Evolutionary conservation across 139 green algal species (phyloP), one percentile per base, ranked within the genome.

Genomic region (Chlorella sorokiniana): DNA sequence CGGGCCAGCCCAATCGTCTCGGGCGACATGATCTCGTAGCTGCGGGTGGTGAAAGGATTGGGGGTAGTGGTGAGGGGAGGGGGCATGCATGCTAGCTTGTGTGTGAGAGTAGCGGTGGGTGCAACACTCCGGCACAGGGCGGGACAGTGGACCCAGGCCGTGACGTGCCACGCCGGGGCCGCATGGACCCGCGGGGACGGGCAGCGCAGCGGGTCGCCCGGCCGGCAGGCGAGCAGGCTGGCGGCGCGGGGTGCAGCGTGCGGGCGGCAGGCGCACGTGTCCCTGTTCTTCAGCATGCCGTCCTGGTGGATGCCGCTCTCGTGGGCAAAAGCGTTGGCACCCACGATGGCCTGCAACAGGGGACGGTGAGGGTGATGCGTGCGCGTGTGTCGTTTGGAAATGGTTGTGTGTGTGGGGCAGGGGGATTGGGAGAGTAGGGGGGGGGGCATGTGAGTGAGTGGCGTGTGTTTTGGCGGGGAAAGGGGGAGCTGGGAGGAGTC

Each of bases 1-100:
- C 96, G 88, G 14, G 84, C 54, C n/a, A 98, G 82, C 25, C 97
- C 97, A 56, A 99, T 98, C 29, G 91, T 94, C 87, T 99, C 97
- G 20, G 97, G 97, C 3, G 89, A 91, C 92, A 99, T 99, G 92
- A 99, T 99, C 88, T 99, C 96, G 82, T 99, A 99, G 48, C 72
- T 79, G 52, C 70, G 33, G 16, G 33, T n/a, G n/a, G n/a, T n/a
- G n/a, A n/a, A n/a, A 31, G 4, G 14, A 70, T n/a, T 64, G 54
- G n/a, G 9, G 54, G 14, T 25, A 29, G 59, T 0, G 63, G 6
- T 33, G 44, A 63, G 3, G 4, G n/a, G 5, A 77, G 16, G 31
- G 31, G 56, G 56, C 56, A n/a, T 59, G 48, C 48, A 59, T 59
- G 48, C 16, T 16, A 59, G 48, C n/a, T n/a, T n/a, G n/a, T n/a